Percentiles rank a stretch among this genome's conserved stretches.
Conservation (phyloP, 805 yeast genomes). For the Cyberlindnera americana region DNA sequence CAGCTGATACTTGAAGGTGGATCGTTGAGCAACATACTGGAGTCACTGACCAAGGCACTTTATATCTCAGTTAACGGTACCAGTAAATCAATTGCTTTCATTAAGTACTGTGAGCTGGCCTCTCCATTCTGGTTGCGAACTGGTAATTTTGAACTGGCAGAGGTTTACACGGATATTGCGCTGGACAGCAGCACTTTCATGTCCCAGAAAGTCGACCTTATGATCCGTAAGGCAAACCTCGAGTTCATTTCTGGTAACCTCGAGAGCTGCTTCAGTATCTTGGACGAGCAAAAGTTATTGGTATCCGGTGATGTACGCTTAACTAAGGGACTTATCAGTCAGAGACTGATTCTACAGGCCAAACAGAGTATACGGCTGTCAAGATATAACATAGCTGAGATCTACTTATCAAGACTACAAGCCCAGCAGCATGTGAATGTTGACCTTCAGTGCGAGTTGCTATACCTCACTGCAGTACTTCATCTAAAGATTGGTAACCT, state of each 20-base stretch:
- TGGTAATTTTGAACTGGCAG: slow-evolving; percentile 46
- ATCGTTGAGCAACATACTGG: slow-evolving; percentile 42
- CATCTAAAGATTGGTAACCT: slow-evolving; percentile 24
- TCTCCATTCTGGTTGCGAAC: slow-evolving; percentile 49
- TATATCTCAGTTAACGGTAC: slow-evolving; percentile 52
- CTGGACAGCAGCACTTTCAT: slow-evolving; percentile 35
- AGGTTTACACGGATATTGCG: slow-evolving; percentile 46
- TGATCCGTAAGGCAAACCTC: slow-evolving; percentile 38
- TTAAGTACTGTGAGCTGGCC: slow-evolving; percentile 43
- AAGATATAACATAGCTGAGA: slow-evolving; percentile 27
- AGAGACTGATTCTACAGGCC: slow-evolving; percentile 38
- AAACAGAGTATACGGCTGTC: slow-evolving; percentile 28
- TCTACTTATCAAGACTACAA: slow-evolving; percentile 18
- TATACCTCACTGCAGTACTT: slow-evolving; percentile 25
- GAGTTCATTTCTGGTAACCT: slow-evolving; percentile 38
- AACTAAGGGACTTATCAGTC: slow-evolving; percentile 37
- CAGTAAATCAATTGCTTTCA: slow-evolving; percentile 30
- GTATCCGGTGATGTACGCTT: slow-evolving; percentile 26
- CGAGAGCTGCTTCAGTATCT: slow-evolving; percentile 34
- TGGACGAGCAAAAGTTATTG: slow-evolving; percentile 33
- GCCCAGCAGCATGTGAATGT: slow-evolving; percentile 23
- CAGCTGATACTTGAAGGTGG: slow-evolving; percentile 52
- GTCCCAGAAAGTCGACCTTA: slow-evolving; percentile 37
- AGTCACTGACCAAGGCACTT: slow-evolving; percentile 53
- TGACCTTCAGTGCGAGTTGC: slow-evolving; percentile 31